These are phyloP conservation scores for Diplotaxis tenuifolia DNA, from an alignment of 345 rosid genomes.

Conservation along the genomic window DNA sequence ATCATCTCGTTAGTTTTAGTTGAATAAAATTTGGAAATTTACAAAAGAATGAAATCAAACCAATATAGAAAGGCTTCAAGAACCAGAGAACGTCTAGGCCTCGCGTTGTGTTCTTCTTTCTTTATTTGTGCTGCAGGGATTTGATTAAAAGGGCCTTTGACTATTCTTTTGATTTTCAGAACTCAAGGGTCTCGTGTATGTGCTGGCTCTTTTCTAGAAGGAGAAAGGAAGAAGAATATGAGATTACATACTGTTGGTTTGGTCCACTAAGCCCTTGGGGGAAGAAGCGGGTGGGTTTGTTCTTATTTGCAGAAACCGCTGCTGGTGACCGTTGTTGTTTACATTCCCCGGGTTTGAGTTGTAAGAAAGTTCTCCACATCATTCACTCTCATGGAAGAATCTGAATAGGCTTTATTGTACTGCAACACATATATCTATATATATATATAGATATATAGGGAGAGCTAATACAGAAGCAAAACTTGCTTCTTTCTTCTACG, in stretches of 20 bases:
- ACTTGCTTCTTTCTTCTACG: no score
- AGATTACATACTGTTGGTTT: slow-evolving; percentile 54
- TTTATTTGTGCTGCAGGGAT: background rate
- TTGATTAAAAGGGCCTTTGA: background rate
- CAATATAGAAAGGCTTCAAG: slow-evolving; percentile 56
- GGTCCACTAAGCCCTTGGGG: slow-evolving; percentile 60
- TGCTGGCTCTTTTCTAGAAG: background rate
- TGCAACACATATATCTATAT: background rate
- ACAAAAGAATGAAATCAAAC: slow-evolving; percentile 18
- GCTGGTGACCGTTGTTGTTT: slow-evolving; percentile 53
- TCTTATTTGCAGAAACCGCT: slow-evolving; percentile 51
- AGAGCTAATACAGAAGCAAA: background rate
- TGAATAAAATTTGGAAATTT: background rate
- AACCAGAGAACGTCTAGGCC: slow-evolving; percentile 82
- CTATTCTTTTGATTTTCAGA: background rate
- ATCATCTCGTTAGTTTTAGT: slow-evolving; percentile 10
- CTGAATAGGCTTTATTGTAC: background rate
- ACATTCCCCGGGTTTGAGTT: slow-evolving; percentile 59
- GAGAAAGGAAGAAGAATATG: background rate
- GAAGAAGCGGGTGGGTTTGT: slow-evolving; percentile 81
- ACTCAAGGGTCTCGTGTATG: background rate
- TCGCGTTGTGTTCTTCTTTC: background rate
- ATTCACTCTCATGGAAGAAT: slow-evolving; percentile 22
- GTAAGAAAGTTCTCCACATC: slow-evolving; percentile 55
- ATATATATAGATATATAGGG: no score